Evolutionary conservation across 2,329 filamentous ascomycete genomes (phyloP), one percentile per base, ranked within the genome.

Genomic region (Waltergamsia citrina): DNA sequence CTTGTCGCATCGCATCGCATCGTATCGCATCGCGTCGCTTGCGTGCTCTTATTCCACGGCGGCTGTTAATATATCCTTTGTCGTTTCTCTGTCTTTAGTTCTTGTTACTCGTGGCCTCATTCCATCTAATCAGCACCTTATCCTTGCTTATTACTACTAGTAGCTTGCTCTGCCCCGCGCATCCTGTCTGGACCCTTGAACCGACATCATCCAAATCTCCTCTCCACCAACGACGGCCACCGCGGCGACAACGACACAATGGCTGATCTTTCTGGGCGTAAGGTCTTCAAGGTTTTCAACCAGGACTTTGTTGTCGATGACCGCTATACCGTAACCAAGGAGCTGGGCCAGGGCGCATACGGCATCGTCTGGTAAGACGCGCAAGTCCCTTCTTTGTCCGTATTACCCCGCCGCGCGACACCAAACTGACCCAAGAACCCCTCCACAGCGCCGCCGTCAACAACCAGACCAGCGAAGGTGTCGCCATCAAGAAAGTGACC

Each of bases 221-320:
- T 22, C 6, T 23, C 15, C 11, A 4, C 11, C 32, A 16, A 11
- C 3, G 10, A 11, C 29, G 18, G n/a, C 30, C 14, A 22, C 4
- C 11, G 15, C 23, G 22, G 20, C 17, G n/a, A n/a, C 6, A 35
- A n/a, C 17, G 25, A 19, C 28, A 34, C 21, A 22, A 41, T 41
- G 39, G 22, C 32, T 6, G 39, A 41, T 27, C 33, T 41, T 21
- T 22, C 27, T 14, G 36, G 36, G n/a, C 81, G 87, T 63, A 95
- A 94, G 74, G 77, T 90, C 62, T 95, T 94, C 74, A 94, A 94
- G 79, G 88, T 98, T 59, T 98, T 98, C 68, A 95, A 95, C 71
- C 92, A 98, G 57, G 92, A 98, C 68, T 98, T 98, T 57, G 80
- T 95, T 49, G 92, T 96, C 53, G 92, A 96, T 58, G 90, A 96